Conservation (phyloP, 306 rosid species). For the Fragaria nilgerrensis region DNA sequence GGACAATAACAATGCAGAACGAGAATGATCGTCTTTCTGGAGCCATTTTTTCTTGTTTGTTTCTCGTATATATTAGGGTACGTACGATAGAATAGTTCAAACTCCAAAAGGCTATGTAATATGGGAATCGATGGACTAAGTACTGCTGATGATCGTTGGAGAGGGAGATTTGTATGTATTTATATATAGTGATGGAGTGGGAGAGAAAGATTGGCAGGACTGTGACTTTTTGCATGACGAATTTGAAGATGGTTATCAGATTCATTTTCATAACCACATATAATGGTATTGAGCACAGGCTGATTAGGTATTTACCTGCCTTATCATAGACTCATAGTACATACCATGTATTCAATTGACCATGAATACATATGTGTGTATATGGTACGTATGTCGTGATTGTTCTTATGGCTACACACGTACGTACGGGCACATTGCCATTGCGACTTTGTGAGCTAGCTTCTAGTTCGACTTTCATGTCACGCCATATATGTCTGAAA, state of each 20-base stretch:
- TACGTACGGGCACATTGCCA: background rate
- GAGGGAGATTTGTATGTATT: background rate
- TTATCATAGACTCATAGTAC: background rate
- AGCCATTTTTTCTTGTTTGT: background rate
- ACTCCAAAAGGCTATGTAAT: too few relatives aligned
- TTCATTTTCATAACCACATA: background rate
- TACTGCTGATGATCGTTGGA: background rate
- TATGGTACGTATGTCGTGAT: background rate
- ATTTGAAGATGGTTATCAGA: background rate
- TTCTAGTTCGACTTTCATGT: background rate
- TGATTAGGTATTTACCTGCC: background rate
- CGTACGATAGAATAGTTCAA: too few relatives aligned
- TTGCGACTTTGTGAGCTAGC: background rate
- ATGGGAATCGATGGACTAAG: background rate
- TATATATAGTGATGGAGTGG: background rate
- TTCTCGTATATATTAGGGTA: background rate
- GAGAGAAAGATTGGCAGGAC: background rate
- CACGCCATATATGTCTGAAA: background rate
- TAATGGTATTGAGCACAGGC: background rate
- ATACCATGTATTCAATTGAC: background rate
- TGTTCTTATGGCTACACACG: background rate
- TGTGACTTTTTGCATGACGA: background rate
- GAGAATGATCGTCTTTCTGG: background rate
- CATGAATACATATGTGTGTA: background rate
- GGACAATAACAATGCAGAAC: background rate